These are phyloP conservation scores for Citrus unshiu DNA, from an alignment of 345 rosid genomes.

Conservation along the genomic window DNA sequence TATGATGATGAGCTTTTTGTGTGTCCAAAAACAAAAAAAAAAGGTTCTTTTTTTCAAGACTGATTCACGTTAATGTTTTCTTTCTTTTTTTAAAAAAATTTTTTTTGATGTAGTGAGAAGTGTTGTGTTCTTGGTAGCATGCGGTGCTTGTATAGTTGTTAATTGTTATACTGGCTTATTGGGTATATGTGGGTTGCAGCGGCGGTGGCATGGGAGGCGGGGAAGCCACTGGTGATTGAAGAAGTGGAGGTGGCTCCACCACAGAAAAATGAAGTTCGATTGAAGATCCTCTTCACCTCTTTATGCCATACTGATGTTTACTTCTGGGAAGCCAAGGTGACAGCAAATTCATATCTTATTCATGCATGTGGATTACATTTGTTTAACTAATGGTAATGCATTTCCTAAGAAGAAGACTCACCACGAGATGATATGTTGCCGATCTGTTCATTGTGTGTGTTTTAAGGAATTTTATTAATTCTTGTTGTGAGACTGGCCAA, in stretches of 20 bases:
- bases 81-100: neutral
- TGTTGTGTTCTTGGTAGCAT: neutral
- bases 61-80: neutral
- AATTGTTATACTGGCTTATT: neutral
- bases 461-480: neutral
- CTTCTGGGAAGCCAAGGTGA: slow-evolving; percentile 97
- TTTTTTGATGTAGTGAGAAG: neutral
- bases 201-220: slow-evolving; percentile 93
- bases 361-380: neutral
- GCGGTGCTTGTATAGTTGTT: neutral
- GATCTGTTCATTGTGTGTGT: neutral
- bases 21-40: neutral
- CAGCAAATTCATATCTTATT: neutral
- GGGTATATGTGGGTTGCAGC: slow-evolving; percentile 33
- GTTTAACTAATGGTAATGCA: neutral
- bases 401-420: neutral
- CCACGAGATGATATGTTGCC: neutral
- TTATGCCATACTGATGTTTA: slow-evolving; percentile 89
- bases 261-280: slow-evolving; percentile 72
- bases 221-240: slow-evolving; percentile 79
- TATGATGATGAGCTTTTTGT: neutral
- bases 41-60: too few species aligned
- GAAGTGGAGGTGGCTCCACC: slow-evolving; percentile 93
- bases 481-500: neutral
- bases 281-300: slow-evolving; percentile 76